These are phyloP conservation scores for Phytophthora boehmeriae DNA, from an alignment of 352 stramenopile genomes.

Conservation along the genomic window DNA sequence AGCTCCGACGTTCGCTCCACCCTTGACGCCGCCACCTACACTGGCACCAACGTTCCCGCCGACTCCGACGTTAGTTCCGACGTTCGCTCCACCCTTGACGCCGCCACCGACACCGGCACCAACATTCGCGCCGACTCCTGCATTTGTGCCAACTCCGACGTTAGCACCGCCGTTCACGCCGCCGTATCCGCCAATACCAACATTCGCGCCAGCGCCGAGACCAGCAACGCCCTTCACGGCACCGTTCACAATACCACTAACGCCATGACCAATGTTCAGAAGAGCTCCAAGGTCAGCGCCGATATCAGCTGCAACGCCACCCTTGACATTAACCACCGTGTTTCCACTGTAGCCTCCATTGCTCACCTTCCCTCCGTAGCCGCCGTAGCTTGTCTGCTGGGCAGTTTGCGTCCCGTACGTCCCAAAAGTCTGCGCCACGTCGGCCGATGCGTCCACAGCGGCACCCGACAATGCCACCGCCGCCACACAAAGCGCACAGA, in stretches of 20 bases:
- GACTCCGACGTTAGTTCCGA: no score
- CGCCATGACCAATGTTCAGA: background rate
- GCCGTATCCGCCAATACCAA: no score
- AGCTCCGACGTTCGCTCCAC: no score
- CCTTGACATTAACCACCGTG: background rate
- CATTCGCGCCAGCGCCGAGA: background rate
- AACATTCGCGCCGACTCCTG: no score
- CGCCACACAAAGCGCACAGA: slow-evolving; percentile 4
- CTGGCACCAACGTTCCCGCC: no score
- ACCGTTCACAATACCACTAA: background rate
- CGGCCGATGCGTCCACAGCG: background rate
- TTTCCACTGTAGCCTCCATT: background rate
- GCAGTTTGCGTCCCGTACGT: background rate
- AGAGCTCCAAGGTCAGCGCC: background rate
- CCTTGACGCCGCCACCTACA: no score
- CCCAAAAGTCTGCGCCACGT: slow-evolving; percentile 2
- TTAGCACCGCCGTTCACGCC: no score
- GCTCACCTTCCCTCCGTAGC: background rate
- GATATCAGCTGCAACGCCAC: background rate
- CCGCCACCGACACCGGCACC: no score
- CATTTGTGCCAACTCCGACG: no score
- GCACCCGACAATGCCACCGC: slow-evolving; percentile 7
- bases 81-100: no score
- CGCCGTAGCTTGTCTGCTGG: background rate
- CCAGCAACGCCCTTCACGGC: background rate